phyloP scores from a whole-genome alignment of 2,329 filamentous ascomycete genomes.

The Colletotrichum truncatum region DNA sequence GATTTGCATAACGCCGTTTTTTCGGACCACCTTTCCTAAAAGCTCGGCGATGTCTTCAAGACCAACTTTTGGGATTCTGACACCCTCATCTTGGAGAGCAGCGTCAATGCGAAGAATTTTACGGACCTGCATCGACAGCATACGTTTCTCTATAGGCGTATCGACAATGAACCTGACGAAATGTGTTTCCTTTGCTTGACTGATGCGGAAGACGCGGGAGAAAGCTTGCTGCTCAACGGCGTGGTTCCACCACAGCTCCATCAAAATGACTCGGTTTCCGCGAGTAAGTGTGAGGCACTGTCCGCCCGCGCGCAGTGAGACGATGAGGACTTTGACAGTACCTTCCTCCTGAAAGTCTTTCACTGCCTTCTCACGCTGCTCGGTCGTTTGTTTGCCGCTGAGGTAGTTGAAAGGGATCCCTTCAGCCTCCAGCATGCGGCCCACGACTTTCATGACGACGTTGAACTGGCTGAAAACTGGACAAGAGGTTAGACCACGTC shows the following conservation, averaged over 20 bases:
- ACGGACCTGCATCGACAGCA: slow-evolving; percentile 61
- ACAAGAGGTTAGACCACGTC: rapidly evolving
- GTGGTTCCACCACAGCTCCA: slow-evolving; percentile 48
- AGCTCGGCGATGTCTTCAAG: background rate
- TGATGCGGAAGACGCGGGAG: slow-evolving; percentile 69
- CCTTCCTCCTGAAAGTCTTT: slow-evolving; percentile 33
- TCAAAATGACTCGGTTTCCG: slow-evolving; percentile 62
- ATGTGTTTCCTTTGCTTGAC: slow-evolving; percentile 68
- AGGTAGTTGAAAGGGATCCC: slow-evolving; percentile 47
- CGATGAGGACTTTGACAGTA: slow-evolving; percentile 37
- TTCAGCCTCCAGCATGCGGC: slow-evolving; percentile 43
- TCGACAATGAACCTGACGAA: slow-evolving; percentile 66
- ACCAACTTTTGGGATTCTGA: background rate
- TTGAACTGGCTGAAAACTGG: slow-evolving; percentile 48
- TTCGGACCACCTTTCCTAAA: background rate
- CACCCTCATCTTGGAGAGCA: background rate
- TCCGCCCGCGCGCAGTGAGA: slow-evolving; percentile 43
- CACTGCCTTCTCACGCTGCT: slow-evolving; percentile 34
- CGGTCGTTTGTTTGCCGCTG: slow-evolving; percentile 36
- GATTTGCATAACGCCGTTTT: background rate
- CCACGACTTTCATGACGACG: slow-evolving; percentile 42
- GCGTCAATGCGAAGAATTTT: slow-evolving; percentile 49
- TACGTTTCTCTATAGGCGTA: slow-evolving; percentile 65
- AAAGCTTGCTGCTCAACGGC: slow-evolving; percentile 68
- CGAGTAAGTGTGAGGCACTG: slow-evolving; percentile 49